Conservation (phyloP, 345 rosid species). For the Pistacia vera region DNA sequence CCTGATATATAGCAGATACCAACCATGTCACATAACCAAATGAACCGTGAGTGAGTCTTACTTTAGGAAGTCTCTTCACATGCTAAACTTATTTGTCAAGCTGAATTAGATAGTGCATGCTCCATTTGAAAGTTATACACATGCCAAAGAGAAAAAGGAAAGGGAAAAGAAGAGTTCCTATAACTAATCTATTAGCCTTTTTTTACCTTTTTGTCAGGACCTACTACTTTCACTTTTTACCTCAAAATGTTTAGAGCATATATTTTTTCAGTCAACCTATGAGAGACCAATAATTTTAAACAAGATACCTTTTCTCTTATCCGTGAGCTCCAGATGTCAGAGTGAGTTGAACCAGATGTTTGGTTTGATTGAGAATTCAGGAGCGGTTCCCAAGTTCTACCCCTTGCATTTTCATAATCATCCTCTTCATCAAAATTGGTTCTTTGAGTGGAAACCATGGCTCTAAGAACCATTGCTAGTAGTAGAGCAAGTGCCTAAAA, state of each 20-base stretch:
- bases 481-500: constrained; percentile 70
- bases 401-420: constrained; percentile 58
- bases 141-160: neutral
- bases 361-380: constrained; percentile 61
- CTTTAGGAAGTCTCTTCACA: constrained; percentile 1
- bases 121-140: neutral
- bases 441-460: constrained; percentile 58
- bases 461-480: constrained; percentile 72
- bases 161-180: neutral
- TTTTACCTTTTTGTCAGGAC: neutral
- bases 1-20: no score
- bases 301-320: constrained; percentile 80
- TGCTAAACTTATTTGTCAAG: constrained; percentile 6
- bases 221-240: neutral
- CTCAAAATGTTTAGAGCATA: constrained; percentile 1
- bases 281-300: neutral
- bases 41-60: neutral
- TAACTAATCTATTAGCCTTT: neutral
- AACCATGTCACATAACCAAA: neutral
- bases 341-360: constrained; percentile 52
- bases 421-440: constrained; percentile 54
- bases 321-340: constrained; percentile 70
- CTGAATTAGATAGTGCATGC: neutral
- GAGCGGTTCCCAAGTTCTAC: constrained; percentile 73
- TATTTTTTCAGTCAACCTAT: neutral